Evolutionary conservation across 2,329 filamentous ascomycete genomes (phyloP), one percentile per base, ranked within the genome.

Genomic region (Talaromyces sp.): DNA sequence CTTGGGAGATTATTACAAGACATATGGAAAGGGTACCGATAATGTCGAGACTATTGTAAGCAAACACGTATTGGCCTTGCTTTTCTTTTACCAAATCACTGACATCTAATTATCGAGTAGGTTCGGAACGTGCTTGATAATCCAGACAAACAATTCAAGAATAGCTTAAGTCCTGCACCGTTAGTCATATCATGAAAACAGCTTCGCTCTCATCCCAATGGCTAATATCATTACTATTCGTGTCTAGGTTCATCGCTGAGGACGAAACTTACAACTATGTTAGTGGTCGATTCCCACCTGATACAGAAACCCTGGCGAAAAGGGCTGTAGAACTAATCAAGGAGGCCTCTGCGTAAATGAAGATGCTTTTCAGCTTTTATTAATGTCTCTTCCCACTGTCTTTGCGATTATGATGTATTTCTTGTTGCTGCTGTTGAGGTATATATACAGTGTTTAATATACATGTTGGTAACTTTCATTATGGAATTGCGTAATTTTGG

Each of bases 1-100:
- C 49, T 70, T 85, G 13, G 84, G 83, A 3, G 84, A 85, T 63
- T 85, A 85, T 68, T 85, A 85, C 71, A 86, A 86, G 78, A 85
- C 83, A 2, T 85, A 84, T 63, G 84, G 84, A 0, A 79, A 79
- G 3, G 79, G 82, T 0, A 83, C 80, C 66, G 81, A 82, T 39
- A 77, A 81, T 66, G 81, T 84, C 3, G 81, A 85, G 68, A 73
- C 76, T 6, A 77, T 78, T 49, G 83, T 84, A 69, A 72, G 79
- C 71, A 31, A 17, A 47, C 13, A 13, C 4, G 10, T 19, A 19
- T 47, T 11, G 45, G 1, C 4, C 11, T 19, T 17, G 25, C 4
- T 15, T 27, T 15, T 5, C 45, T 2, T 47, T 6, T 6, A 25
- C 2, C 10, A 8, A 47, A 15, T 25, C 11, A 13, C 19, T 47